Evolutionary conservation across 192 early-diverging fungal genomes (phyloP), one percentile per base, ranked within the genome.

Genomic region (Funneliformis mosseae): DNA sequence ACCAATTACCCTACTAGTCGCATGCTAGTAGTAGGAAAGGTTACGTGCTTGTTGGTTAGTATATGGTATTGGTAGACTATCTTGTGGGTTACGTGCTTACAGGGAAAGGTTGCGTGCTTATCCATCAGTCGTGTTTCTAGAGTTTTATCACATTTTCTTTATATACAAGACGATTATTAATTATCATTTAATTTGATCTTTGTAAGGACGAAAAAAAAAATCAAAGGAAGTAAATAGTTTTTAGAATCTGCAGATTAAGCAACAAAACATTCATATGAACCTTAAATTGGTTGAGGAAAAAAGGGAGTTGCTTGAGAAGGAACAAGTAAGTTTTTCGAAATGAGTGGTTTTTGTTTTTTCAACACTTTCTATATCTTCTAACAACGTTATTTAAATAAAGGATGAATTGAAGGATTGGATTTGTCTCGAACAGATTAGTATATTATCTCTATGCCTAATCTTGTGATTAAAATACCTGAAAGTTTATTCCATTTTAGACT

Each of bases 11-110:
- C 16, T 73, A 43, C 25, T 50, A 25, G 28, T 33, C 42, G 70
- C 70, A 12, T 46, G 43, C 28, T 73, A 43, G 42, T 41, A 73
- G 46, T 50, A 25, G 70, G 70, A 68, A 73, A 73, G 18, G 28
- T 14, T 43, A 11, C 41, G 41, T 25, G 70, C 28, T 50, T 73
- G 70, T 73, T 46, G 39, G 27, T 73, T 43, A 70, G 68, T 43
- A 21, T 62, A 21, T 21, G 23, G 61, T 63, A n/a, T 63, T 1
- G 33, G 33, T 12, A 38, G 68, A 33, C 68, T 70, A 45, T 5
- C 43, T 45, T 45, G 43, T 45, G 43, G 33, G 43, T 45, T 45
- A 5, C 43, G 5, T 45, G 43, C 43, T 45, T 5, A 45, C 43
- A 45, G 43, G 43, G 43, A 45, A 45, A 45, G 43, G 43, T 45